phyloP scores from a whole-genome alignment of 2,329 filamentous ascomycete species.

The Pleoardoris graminearum region DNA sequence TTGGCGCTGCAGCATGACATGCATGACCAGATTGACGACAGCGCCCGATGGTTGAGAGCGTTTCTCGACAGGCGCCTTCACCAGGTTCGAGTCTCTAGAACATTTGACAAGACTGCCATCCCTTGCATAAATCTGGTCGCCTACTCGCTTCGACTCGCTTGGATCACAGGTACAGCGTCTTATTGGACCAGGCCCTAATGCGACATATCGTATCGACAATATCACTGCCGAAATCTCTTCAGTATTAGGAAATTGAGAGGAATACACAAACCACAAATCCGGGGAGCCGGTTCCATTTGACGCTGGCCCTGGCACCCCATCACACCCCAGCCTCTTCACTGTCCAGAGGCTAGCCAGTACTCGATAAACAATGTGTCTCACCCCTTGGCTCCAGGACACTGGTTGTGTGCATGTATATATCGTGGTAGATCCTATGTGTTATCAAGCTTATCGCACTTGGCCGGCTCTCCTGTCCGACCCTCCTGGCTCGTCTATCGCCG shows the following conservation, averaged over 20 bases:
- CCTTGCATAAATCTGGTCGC: constrained; percentile 39
- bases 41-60: constrained; percentile 31
- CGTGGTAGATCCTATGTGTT: constrained; percentile 32
- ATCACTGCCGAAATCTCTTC: constrained; percentile 29
- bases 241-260: constrained; percentile 25
- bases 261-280: constrained; percentile 34
- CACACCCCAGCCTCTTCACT: constrained; percentile 28
- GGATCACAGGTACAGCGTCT: constrained; percentile 18
- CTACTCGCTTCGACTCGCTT: constrained; percentile 24
- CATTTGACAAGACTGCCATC: constrained; percentile 37
- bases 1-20: constrained; percentile 26
- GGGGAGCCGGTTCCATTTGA: constrained; percentile 38
- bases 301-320: constrained; percentile 28
- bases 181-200: constrained; percentile 29
- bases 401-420: constrained; percentile 41
- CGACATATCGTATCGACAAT: constrained; percentile 17
- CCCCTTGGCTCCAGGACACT: constrained; percentile 28
- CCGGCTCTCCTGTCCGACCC: constrained; percentile 18
- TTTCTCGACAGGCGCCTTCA: constrained; percentile 34
- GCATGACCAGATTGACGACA: constrained; percentile 26
- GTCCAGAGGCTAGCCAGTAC: constrained; percentile 11
- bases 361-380: constrained; percentile 42
- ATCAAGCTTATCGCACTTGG: constrained; percentile 31
- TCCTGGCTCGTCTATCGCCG: constrained; percentile 17
- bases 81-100: constrained; percentile 14